phyloP scores from a whole-genome alignment of 495 filamentous ascomycete species.

The Penicillium cataractarum region DNA sequence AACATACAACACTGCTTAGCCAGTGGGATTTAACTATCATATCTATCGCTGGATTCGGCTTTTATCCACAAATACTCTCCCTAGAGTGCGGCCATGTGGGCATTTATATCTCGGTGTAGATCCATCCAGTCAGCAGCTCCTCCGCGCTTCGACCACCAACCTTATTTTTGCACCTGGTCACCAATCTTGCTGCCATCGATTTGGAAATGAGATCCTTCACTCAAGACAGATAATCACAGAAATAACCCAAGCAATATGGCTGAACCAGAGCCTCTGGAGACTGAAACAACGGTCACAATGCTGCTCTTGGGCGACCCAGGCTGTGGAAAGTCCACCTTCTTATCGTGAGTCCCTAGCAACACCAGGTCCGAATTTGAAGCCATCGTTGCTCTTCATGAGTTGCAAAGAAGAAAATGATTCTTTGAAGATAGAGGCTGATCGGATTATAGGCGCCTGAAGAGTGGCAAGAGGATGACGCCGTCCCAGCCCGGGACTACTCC shows the following conservation, averaged over 20 bases:
- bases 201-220: not conserved
- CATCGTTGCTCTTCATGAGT: not conserved
- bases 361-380: conserved; percentile 1
- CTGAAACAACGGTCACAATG: conserved; percentile 59
- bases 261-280: conserved; percentile 17
- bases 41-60: not conserved
- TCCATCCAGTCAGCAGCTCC: not conserved
- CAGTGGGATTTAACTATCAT: too few species aligned
- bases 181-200: not conserved
- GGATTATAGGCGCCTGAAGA: conserved; percentile 32
- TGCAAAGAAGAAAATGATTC: not conserved
- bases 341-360: conserved; percentile 66
- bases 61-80: not conserved
- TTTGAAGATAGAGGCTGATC: conserved; percentile 1
- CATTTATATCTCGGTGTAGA: conserved; percentile 13
- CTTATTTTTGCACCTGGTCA: not conserved
- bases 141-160: not conserved
- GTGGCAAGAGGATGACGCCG: conserved; percentile 20
- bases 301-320: conserved; percentile 78
- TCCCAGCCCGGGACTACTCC: conserved; percentile 2
- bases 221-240: not conserved
- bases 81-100: not conserved
- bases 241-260: conserved; percentile 13
- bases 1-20: too few species aligned
- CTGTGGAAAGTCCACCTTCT: conserved; percentile 85